Evolutionary conservation across 257 asterid genomes (phyloP), one percentile per base, ranked within the genome.

Genomic region (Capsicum chinense): DNA sequence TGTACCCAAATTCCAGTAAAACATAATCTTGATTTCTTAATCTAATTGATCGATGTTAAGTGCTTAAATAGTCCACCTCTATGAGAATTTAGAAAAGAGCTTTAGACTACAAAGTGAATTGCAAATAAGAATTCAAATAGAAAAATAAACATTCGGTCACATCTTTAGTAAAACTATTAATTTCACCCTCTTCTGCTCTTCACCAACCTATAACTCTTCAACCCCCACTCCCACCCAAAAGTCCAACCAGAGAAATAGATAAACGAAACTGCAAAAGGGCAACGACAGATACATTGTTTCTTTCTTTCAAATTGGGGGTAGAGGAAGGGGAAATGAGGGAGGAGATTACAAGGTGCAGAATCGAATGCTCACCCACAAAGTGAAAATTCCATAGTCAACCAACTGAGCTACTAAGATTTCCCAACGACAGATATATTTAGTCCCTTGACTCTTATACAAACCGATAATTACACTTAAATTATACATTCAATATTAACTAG

Each of bases 141-240:
- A 9, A 54, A 21, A 52, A 52, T 54, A 76, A 76, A 76, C 64
- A 76, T 13, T 63, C 52, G 42, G 81, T 76, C 81, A 12, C 81
- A 74, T 54, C 16, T 14, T 0, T 14, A 74, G 48, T 26, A 14
- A 54, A 52, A 71, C 79, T 71, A 44, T 9, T 17, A 17, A 44
- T 71, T 44, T 17, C 57, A 71, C 57, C 57, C 35, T 71, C 79
- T 44, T 71, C 37, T 70, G 50, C 17, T 39, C 54, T 68, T 68
- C 78, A 68, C 54, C 78, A 68, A 39, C 16, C 21, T 70, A 42
- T 17, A 17, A 70, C 5, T 16, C 79, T 44, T 42, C 56, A 12
- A 70, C 15, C 56, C 26, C 79, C 9, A 39, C 16, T 26, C 35
- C 37, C 56, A 9, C 12, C 4, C 35, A 5, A 70, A 42, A 39